Evolutionary conservation across 2,329 filamentous ascomycete species (phyloP).

Genomic region (Clarireedia homoeocarpa): DNA sequence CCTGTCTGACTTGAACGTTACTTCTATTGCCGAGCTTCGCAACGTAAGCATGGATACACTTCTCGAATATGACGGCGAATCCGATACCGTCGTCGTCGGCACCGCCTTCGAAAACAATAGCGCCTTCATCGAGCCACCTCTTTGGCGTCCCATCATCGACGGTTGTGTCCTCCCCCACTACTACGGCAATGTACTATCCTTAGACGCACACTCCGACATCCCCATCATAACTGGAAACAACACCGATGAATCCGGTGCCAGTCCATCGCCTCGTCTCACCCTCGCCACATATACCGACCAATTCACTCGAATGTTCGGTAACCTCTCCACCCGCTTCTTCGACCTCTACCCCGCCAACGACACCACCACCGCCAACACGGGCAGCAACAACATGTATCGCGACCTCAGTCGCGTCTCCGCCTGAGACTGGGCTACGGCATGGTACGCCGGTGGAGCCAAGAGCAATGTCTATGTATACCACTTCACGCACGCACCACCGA

Average conservation of each 20-base stretch:
- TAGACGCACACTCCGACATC: conserved; percentile 20
- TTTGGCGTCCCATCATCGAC: conserved; percentile 27
- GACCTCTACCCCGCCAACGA: conserved; percentile 9
- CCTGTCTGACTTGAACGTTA: conserved; percentile 18
- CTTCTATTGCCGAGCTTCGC: conserved; percentile 18
- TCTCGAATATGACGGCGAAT: conserved; percentile 12
- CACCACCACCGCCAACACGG: conserved; percentile 13
- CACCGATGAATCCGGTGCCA: conserved; percentile 21
- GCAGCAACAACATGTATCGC: conserved; percentile 22
- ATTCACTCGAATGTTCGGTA: not conserved
- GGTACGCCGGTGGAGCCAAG: conserved; percentile 19
- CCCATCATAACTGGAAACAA: conserved; percentile 29
- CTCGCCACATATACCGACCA: conserved; percentile 4
- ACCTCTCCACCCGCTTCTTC: conserved; percentile 7
- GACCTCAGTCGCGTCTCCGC: conserved; percentile 23
- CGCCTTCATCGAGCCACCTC: conserved; percentile 17
- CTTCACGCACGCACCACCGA: conserved; percentile 26
- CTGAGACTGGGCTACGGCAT: conserved; percentile 26
- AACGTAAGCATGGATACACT: conserved; percentile 15
- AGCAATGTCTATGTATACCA: conserved; percentile 27
- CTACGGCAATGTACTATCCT: conserved; percentile 18
- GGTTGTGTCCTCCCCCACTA: conserved; percentile 25
- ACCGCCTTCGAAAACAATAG: conserved; percentile 22
- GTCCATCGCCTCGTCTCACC: not conserved
- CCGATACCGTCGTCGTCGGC: conserved; percentile 21